Base-by-base conservation (phyloP, 2,329 filamentous ascomycete species). In the Fusarium virguliforme region DNA sequence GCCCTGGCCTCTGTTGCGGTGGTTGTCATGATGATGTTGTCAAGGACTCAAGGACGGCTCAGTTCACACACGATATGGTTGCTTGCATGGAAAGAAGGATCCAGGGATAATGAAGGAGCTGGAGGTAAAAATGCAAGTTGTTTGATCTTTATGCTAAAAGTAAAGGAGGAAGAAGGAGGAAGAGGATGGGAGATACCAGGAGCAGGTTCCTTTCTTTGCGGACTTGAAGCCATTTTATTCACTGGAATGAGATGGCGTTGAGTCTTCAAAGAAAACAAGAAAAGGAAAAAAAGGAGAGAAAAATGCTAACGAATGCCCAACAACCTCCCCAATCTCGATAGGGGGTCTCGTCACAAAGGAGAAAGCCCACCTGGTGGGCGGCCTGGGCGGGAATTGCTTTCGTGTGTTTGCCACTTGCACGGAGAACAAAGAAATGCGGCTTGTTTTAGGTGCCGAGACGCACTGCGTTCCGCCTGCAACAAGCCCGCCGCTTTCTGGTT, bases 381-480 rank as follows among this genome's bases (percentile, higher is more conserved):
- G 18, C 18, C 43, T 50, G 64, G 64, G 26, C 18, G 43, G 26
- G 37, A 18, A 50, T 43, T 54, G 62, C 66, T 65, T 72, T 67
- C 62, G 50, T 67, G 60, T 74, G 73, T 74, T 75, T 74, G 74
- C 64, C 70, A 73, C 46, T 18, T 50, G 53, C 35, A 57, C 30
- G n/a, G 59, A 76, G 71, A 75, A 76, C 74, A 76, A 76, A 76
- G 74, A 75, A 73, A 67, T 46, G 62, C 63, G 74, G 64, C 60
- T 69, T 72, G 70, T 55, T 56, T 64, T 71, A 70, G 62, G 66
- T 48, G 56, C 64, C 38, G 56, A 48, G 50, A 62, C 32, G 60
- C 53, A 30, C 41, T 60, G 34, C 56, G 51, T 70, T 18, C 70
- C 56, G 56, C 62, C 18, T 61, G 66, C 22, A 18, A 41, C 54